phyloP scores from a whole-genome alignment of 2,329 filamentous ascomycete genomes.

The Xylariaceae sp. region DNA sequence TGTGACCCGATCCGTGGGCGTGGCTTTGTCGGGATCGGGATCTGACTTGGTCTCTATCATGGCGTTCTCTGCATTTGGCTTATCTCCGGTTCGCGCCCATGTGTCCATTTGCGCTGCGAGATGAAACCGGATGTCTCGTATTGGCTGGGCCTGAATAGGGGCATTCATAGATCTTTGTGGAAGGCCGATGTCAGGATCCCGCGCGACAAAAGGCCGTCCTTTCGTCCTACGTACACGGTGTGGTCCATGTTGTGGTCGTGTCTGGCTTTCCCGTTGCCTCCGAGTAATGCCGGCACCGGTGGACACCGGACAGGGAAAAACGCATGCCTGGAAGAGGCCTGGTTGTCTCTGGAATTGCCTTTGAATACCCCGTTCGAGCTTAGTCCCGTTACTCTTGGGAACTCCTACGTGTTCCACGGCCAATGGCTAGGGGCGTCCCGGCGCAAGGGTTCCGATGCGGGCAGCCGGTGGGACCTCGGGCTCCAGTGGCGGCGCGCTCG shows the following conservation, averaged over 20 bases:
- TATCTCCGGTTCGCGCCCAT: too few species aligned
- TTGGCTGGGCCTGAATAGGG: not conserved
- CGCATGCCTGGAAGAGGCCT: not conserved
- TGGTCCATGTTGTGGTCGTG: not conserved
- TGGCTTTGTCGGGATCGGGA: too few species aligned
- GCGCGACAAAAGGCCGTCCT: not conserved
- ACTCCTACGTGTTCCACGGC: conserved; percentile 9
- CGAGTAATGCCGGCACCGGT: not conserved
- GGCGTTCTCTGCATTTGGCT: too few species aligned
- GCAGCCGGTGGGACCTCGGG: conserved; percentile 16
- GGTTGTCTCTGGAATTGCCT: not conserved
- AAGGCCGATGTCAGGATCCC: not conserved
- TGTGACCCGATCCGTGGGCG: too few species aligned
- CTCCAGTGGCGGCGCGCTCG: conserved; percentile 4
- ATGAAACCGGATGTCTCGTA: not conserved
- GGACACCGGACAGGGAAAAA: not conserved
- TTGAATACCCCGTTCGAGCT: not conserved
- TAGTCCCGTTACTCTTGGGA: not conserved
- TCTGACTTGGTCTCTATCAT: too few species aligned
- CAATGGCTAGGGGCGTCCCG: conserved; percentile 12
- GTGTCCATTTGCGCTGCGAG: not conserved
- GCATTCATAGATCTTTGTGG: not conserved
- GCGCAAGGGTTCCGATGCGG: conserved; percentile 13
- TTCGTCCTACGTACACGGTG: not conserved
- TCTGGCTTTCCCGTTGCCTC: not conserved